These are phyloP conservation scores for Ceratobasidium sp. DNA, from an alignment of 1,284 basidiomycete genomes.

Conservation along the genomic window DNA sequence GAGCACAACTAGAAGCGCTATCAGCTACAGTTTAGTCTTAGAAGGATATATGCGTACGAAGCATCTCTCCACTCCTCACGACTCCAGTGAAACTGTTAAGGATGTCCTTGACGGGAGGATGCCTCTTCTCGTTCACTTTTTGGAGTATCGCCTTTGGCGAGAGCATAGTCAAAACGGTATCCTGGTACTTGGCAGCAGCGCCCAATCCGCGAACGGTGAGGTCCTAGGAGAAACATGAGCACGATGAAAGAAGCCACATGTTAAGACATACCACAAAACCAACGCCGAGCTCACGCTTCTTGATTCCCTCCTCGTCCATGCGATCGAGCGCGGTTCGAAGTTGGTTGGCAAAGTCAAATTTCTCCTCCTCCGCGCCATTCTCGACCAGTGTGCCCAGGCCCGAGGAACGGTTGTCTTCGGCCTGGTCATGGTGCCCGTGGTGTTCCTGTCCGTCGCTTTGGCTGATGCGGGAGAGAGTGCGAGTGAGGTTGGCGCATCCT, in stretches of 20 bases:
- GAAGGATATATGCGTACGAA: slow-evolving; percentile 51
- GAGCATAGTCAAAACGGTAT: slow-evolving; percentile 54
- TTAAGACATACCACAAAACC: slow-evolving; percentile 37
- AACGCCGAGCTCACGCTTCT: slow-evolving; percentile 38
- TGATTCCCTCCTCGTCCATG: slow-evolving; percentile 39
- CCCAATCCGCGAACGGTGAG: slow-evolving; percentile 59
- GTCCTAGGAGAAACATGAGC: slow-evolving; percentile 51
- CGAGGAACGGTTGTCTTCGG: neutral
- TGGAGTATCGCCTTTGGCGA: slow-evolving; percentile 49
- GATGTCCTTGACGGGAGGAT: slow-evolving; percentile 56
- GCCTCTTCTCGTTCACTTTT: slow-evolving; percentile 47
- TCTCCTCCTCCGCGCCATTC: slow-evolving; percentile 15
- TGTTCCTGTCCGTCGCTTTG: neutral
- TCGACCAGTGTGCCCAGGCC: slow-evolving; percentile 23
- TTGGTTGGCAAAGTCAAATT: slow-evolving; percentile 22
- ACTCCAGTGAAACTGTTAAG: slow-evolving; percentile 52
- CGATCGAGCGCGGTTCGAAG: slow-evolving; percentile 11
- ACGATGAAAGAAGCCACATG: neutral
- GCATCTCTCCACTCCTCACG: slow-evolving; percentile 63
- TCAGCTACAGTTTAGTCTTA: slow-evolving; percentile 20
- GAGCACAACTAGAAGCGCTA: slow-evolving; percentile 62
- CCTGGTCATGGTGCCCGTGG: neutral
- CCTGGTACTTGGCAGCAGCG: slow-evolving; percentile 52
- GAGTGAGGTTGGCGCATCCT: slow-evolving; percentile 26
- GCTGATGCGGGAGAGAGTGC: slow-evolving; percentile 29